Percentiles rank a stretch among this genome's conserved stretches.
Evolutionary conservation across 2,329 filamentous ascomycete species (phyloP).

Genomic region (Huntiella bhutanensis): DNA sequence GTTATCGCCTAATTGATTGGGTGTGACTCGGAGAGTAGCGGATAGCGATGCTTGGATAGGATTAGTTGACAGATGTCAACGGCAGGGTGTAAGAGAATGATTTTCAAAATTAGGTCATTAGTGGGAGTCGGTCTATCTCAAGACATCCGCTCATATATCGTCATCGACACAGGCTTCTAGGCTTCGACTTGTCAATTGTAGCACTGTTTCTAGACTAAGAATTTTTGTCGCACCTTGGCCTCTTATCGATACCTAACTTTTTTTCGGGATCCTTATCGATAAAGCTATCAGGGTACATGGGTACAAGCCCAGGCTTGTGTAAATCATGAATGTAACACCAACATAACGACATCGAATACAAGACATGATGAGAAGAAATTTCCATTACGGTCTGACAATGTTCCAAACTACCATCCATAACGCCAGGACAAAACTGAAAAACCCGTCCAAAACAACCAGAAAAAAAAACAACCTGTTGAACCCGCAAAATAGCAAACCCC

Average conservation of each 20-base stretch:
- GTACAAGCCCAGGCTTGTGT: background rate
- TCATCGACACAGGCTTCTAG: background rate
- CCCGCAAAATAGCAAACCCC: background rate
- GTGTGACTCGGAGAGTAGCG: too few relatives aligned
- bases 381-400: conserved; percentile 10
- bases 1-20: background rate
- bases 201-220: background rate
- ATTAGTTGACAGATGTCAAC: too few relatives aligned
- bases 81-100: too few relatives aligned
- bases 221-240: conserved; percentile 8
- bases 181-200: too few relatives aligned
- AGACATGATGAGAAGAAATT: background rate
- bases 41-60: too few relatives aligned
- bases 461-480: background rate
- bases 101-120: too few relatives aligned
- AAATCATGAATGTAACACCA: background rate
- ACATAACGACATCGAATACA: background rate
- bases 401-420: conserved; percentile 10
- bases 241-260: conserved; percentile 10
- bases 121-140: background rate
- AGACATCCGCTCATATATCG: background rate
- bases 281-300: background rate
- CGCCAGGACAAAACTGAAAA: conserved; percentile 10
- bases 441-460: conserved; percentile 5
- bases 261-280: conserved; percentile 3